These are phyloP conservation scores for Globisporangium spiculum DNA, from an alignment of 352 stramenopile species.

Conservation along the genomic window DNA sequence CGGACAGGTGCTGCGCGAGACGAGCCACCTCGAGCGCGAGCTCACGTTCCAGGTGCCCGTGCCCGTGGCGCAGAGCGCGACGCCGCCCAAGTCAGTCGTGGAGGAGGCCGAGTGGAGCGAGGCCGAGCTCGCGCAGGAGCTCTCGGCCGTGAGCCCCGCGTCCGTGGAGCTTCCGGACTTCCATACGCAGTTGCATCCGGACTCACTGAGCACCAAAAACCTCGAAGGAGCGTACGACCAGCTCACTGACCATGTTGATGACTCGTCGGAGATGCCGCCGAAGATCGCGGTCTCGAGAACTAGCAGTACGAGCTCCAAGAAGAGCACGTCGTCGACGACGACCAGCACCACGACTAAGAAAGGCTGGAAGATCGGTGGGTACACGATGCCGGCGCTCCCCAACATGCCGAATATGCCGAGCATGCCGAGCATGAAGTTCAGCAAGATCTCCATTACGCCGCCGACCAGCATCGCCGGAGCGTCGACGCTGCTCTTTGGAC, in stretches of 20 bases:
- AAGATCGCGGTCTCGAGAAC: not conserved
- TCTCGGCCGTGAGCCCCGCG: slow-evolving; percentile 13
- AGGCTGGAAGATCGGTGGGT: slow-evolving; percentile 15
- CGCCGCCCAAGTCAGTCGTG: not conserved
- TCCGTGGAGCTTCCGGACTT: slow-evolving; percentile 13
- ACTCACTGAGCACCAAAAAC: not conserved
- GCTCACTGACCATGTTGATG: not conserved
- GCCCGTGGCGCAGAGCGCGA: not conserved
- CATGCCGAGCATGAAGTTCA: slow-evolving; percentile 17
- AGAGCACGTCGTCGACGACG: not conserved
- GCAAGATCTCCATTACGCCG: not conserved
- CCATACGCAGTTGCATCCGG: not conserved
- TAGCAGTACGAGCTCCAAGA: not conserved
- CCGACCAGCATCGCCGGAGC: slow-evolving; percentile 4
- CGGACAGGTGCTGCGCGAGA: slow-evolving; percentile 53
- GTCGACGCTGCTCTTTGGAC: slow-evolving; percentile 17
- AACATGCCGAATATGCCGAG: slow-evolving; percentile 10
- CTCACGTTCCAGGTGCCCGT: slow-evolving; percentile 44
- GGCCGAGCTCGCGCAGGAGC: slow-evolving; percentile 2
- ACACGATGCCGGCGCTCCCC: slow-evolving; percentile 11
- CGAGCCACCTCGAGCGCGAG: slow-evolving; percentile 42
- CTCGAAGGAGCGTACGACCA: slow-evolving; percentile 9
- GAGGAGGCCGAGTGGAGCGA: slow-evolving; percentile 5
- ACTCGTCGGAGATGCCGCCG: not conserved
- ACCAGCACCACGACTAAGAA: slow-evolving; percentile 4